Evolutionary conservation across 768 basidiomycete genomes (phyloP).

Genomic region (Suillus variegatus): DNA sequence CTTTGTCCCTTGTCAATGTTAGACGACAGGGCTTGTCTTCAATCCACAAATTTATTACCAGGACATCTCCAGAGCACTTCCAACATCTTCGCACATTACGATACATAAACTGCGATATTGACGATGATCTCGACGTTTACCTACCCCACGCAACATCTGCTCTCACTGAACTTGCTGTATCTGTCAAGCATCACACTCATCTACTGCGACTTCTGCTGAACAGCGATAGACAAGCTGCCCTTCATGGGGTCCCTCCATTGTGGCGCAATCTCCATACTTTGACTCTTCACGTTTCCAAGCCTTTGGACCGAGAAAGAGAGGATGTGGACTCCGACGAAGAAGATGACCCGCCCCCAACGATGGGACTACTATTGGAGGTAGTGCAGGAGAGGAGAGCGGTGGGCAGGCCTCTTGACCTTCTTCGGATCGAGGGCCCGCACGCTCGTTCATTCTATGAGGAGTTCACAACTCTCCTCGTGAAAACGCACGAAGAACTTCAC

Average conservation of each 20-base stretch:
- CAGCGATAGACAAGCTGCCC: slow-evolving; percentile 35
- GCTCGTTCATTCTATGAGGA: slow-evolving; percentile 28
- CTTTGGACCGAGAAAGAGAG: slow-evolving; percentile 33
- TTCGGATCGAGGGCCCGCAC: slow-evolving; percentile 29
- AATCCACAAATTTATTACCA: slow-evolving; percentile 37
- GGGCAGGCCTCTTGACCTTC: slow-evolving; percentile 24
- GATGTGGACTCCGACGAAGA: slow-evolving; percentile 33
- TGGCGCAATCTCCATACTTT: slow-evolving; percentile 34
- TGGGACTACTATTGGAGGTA: slow-evolving; percentile 33
- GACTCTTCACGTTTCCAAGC: slow-evolving; percentile 26
- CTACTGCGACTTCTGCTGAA: slow-evolving; percentile 34
- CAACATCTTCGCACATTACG: slow-evolving; percentile 31
- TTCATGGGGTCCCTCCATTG: slow-evolving; percentile 31
- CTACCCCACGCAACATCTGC: slow-evolving; percentile 34
- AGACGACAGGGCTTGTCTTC: slow-evolving; percentile 31
- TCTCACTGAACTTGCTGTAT: slow-evolving; percentile 35
- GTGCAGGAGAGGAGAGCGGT: slow-evolving; percentile 32
- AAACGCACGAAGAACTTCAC: slow-evolving; percentile 28
- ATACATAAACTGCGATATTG: slow-evolving; percentile 37
- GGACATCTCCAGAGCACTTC: slow-evolving; percentile 35
- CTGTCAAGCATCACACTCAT: slow-evolving; percentile 33
- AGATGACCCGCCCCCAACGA: slow-evolving; percentile 31
- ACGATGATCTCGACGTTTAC: slow-evolving; percentile 36
- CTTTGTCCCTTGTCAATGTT: slow-evolving; percentile 26
- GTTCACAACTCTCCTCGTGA: slow-evolving; percentile 24